These are phyloP conservation scores for Rhododendron molle DNA, from an alignment of 148 eudicot genomes.

Conservation along the genomic window DNA sequence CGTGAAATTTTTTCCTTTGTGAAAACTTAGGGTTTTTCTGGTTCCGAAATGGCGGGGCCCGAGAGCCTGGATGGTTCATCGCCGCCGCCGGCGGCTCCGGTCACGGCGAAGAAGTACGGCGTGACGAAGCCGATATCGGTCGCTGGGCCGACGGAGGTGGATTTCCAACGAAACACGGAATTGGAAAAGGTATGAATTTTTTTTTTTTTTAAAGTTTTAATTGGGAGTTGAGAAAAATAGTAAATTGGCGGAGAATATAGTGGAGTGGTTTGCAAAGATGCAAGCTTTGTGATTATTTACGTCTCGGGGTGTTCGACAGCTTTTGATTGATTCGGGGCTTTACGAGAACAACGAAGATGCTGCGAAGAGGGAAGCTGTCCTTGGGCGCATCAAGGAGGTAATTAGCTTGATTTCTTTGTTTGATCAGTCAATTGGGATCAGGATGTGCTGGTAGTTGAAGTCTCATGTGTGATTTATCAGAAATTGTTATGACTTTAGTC, in stretches of 20 bases:
- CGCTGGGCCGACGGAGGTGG: constrained; percentile 53
- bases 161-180: constrained; percentile 50
- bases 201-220: not conserved
- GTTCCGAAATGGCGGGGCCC: constrained; percentile 30
- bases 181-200: constrained; percentile 38
- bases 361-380: constrained; percentile 52
- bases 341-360: constrained; percentile 54
- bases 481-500: not conserved
- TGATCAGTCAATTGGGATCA: not conserved
- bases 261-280: not conserved
- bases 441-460: not conserved
- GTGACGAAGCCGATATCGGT: constrained; percentile 57
- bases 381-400: constrained; percentile 57
- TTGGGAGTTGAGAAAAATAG: not conserved
- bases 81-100: constrained; percentile 7
- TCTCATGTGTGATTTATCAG: not conserved
- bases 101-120: constrained; percentile 25
- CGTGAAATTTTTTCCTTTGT: not conserved
- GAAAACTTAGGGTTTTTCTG: constrained; percentile 11
- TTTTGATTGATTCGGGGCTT: constrained; percentile 49
- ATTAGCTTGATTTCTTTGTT: not conserved
- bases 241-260: not conserved
- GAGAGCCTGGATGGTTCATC: constrained; percentile 22
- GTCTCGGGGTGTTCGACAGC: constrained; percentile 21
- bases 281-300: not conserved